These are phyloP conservation scores for Ricinus communis DNA, from an alignment of 345 rosid species.

Conservation along the genomic window DNA sequence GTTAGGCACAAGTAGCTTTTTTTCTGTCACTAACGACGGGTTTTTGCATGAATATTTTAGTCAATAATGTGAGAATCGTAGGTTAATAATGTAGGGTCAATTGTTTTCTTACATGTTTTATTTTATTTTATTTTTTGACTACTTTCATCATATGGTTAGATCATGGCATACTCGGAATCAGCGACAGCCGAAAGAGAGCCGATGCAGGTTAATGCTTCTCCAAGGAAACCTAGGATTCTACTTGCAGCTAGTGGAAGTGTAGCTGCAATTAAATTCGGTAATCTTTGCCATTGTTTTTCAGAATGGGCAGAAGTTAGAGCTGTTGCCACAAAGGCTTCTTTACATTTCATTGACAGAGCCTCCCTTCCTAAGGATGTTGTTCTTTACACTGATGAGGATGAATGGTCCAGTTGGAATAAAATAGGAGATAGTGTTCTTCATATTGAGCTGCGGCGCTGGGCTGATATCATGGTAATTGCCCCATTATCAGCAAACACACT, in stretches of 20 bases:
- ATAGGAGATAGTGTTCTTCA: constrained; percentile 90
- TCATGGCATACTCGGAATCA: constrained; percentile 10
- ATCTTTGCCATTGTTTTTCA: constrained; percentile 76
- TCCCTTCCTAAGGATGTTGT: constrained; percentile 67
- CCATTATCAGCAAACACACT: constrained; percentile 93
- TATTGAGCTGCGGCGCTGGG: constrained; percentile 90
- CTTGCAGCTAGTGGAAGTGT: constrained; percentile 93
- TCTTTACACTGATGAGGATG: constrained; percentile 83
- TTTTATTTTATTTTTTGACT: neutral
- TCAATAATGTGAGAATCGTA: neutral
- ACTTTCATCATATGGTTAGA: neutral
- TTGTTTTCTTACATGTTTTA: no score
- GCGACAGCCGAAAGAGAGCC: constrained; percentile 5
- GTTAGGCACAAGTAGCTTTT: neutral
- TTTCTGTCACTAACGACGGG: no score
- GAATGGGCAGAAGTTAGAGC: constrained; percentile 95
- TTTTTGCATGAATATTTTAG: no score
- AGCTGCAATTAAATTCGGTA: constrained; percentile 84
- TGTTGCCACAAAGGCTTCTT: constrained; percentile 67
- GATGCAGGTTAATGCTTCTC: constrained; percentile 4
- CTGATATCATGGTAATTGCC: constrained; percentile 89
- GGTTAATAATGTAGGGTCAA: neutral
- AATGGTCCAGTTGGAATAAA: constrained; percentile 84
- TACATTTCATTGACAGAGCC: constrained; percentile 73
- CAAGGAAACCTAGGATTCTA: constrained; percentile 62